Conservation (phyloP, 2,329 filamentous ascomycete genomes). For the Calonectria multiphialidica region DNA sequence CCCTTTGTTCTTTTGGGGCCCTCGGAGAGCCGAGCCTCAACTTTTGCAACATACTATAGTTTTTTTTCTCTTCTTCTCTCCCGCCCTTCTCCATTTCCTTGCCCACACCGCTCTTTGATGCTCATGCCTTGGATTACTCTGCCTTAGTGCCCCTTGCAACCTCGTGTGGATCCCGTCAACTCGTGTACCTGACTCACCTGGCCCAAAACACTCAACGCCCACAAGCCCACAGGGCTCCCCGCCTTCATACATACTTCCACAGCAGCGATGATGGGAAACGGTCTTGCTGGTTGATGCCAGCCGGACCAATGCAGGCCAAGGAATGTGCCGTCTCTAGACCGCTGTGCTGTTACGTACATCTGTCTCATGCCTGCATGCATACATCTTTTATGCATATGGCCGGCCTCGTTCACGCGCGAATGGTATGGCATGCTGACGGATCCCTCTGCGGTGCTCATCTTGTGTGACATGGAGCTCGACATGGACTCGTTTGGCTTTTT, state of each 20-base stretch:
- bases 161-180: constrained; percentile 32
- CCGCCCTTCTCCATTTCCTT: not conserved
- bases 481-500: no score
- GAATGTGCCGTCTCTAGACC: constrained; percentile 30
- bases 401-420: constrained; percentile 39
- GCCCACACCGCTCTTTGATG: constrained; percentile 44
- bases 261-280: constrained; percentile 25
- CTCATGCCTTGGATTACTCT: constrained; percentile 35
- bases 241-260: constrained; percentile 21
- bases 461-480: constrained; percentile 29
- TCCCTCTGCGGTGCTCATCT: constrained; percentile 28
- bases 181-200: constrained; percentile 32
- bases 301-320: constrained; percentile 29
- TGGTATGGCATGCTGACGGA: constrained; percentile 37
- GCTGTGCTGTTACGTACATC: constrained; percentile 39
- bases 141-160: constrained; percentile 23
- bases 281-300: constrained; percentile 18
- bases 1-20: constrained; percentile 22
- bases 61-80: not conserved
- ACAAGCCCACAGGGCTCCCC: constrained; percentile 23
- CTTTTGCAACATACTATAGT: not conserved
- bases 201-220: constrained; percentile 25
- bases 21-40: constrained; percentile 26
- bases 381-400: constrained; percentile 36
- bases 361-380: constrained; percentile 41